These are phyloP conservation scores for Hypoxylon sp. DNA, from an alignment of 2,329 filamentous ascomycete genomes.

Conservation along the genomic window DNA sequence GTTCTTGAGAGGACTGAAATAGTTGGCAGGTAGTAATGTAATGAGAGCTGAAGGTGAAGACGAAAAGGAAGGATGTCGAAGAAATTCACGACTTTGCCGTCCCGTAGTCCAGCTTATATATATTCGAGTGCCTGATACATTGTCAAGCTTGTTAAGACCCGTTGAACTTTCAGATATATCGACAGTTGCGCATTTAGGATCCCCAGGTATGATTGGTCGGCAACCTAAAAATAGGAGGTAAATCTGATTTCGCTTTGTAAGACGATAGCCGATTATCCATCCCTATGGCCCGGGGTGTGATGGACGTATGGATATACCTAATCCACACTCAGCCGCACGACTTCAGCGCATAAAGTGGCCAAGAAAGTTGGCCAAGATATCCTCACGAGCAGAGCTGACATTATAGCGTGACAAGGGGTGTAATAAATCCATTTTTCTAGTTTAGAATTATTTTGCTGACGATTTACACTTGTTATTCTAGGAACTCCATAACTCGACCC, in stretches of 20 bases:
- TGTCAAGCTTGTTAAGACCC: neutral
- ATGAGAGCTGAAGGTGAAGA: neutral
- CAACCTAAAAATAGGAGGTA: neutral
- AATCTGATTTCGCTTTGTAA: neutral
- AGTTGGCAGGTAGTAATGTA: neutral
- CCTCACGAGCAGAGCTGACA: too few species aligned
- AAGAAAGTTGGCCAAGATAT: too few species aligned
- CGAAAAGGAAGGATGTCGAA: neutral
- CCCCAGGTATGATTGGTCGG: neutral
- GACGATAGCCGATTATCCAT: neutral
- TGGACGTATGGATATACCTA: too few species aligned
- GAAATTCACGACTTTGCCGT: neutral
- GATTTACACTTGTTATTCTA: slow-evolving; percentile 5
- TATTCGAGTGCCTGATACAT: neutral
- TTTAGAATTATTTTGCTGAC: slow-evolving; percentile 1
- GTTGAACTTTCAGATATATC: neutral
- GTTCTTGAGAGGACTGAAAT: neutral
- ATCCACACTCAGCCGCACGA: too few species aligned
- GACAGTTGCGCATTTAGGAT: neutral
- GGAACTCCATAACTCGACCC: neutral
- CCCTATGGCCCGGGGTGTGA: too few species aligned
- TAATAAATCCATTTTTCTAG: neutral
- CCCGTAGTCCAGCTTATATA: neutral
- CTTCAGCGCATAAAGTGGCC: too few species aligned
- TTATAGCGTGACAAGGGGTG: too few species aligned